phyloP scores from a whole-genome alignment of 2,329 filamentous ascomycete genomes.

The Aspergillus piperis region DNA sequence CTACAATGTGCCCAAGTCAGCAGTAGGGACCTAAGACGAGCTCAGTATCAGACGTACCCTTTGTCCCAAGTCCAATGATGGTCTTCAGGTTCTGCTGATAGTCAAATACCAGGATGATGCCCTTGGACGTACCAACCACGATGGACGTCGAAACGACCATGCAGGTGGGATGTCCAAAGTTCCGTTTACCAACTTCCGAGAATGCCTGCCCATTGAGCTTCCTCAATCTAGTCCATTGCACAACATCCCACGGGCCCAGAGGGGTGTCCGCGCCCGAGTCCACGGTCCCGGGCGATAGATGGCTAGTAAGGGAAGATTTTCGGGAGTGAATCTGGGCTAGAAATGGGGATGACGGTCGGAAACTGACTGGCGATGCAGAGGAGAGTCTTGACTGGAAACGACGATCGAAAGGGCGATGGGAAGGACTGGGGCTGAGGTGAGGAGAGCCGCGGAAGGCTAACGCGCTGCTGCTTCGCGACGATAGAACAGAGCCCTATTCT shows the following conservation, averaged over 20 bases:
- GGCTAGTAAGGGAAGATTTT: conserved; percentile 75
- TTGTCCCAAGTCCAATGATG: conserved; percentile 90
- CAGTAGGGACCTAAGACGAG: not conserved
- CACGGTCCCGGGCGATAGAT: conserved; percentile 60
- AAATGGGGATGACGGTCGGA: conserved; percentile 74
- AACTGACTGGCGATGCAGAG: conserved; percentile 60
- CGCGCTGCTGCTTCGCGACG: conserved; percentile 72
- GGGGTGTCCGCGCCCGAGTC: conserved; percentile 67
- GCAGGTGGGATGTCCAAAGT: conserved; percentile 89
- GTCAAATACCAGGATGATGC: conserved; percentile 92
- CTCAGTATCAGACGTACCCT: conserved; percentile 58
- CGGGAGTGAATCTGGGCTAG: conserved; percentile 77
- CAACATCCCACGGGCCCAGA: conserved; percentile 91
- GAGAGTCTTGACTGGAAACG: conserved; percentile 88
- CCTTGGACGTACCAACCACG: conserved; percentile 89
- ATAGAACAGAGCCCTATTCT: conserved; percentile 54
- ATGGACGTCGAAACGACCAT: conserved; percentile 85
- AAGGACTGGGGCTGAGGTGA: conserved; percentile 72
- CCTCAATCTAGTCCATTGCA: conserved; percentile 90
- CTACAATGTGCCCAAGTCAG: conserved; percentile 47
- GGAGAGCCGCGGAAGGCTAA: conserved; percentile 69
- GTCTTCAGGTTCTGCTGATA: conserved; percentile 94
- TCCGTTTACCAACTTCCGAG: conserved; percentile 87
- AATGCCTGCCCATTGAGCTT: conserved; percentile 89
- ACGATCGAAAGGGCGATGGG: conserved; percentile 89